Conservation (phyloP, 306 rosid species). For the Abrus precatorius region DNA sequence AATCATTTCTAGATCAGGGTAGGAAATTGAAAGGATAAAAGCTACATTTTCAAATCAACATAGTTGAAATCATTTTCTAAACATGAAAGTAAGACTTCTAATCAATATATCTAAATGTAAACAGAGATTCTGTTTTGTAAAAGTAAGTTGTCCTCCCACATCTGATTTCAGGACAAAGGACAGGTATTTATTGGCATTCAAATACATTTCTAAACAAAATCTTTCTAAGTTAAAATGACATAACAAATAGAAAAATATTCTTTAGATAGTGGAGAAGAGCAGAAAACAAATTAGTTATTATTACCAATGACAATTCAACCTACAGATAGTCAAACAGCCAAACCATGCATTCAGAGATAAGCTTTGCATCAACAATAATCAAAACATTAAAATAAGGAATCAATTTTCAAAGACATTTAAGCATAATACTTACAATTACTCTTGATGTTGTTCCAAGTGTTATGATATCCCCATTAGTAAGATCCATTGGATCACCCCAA, state of each 20-base stretch:
- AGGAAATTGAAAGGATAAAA: slow-evolving; percentile 21
- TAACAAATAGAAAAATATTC: no score
- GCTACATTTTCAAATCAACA: slow-evolving; percentile 5
- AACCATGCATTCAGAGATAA: slow-evolving; percentile 34
- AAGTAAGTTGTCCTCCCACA: slow-evolving; percentile 15
- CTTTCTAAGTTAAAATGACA: no score
- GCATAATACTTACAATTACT: slow-evolving; percentile 67
- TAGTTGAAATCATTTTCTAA: slow-evolving; percentile 20
- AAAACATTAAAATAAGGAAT: slow-evolving; percentile 3
- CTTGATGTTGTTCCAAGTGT: slow-evolving; percentile 93
- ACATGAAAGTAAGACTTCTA: slow-evolving; percentile 7
- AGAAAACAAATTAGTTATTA: background rate
- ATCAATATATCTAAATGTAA: slow-evolving; percentile 22
- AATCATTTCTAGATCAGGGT: background rate
- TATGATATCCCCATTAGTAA: slow-evolving; percentile 85
- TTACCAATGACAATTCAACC: slow-evolving; percentile 40
- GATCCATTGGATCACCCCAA: slow-evolving; percentile 80
- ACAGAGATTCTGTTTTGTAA: slow-evolving; percentile 19
- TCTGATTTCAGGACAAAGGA: slow-evolving; percentile 4
- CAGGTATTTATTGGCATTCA: slow-evolving; percentile 32
- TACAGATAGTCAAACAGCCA: slow-evolving; percentile 32
- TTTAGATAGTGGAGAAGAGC: no score
- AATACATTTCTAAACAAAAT: background rate
- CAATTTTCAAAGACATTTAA: background rate
- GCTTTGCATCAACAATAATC: slow-evolving; percentile 12